These are phyloP conservation scores for Talaromyces sp. DNA, from an alignment of 2,329 filamentous ascomycete species.

Conservation along the genomic window DNA sequence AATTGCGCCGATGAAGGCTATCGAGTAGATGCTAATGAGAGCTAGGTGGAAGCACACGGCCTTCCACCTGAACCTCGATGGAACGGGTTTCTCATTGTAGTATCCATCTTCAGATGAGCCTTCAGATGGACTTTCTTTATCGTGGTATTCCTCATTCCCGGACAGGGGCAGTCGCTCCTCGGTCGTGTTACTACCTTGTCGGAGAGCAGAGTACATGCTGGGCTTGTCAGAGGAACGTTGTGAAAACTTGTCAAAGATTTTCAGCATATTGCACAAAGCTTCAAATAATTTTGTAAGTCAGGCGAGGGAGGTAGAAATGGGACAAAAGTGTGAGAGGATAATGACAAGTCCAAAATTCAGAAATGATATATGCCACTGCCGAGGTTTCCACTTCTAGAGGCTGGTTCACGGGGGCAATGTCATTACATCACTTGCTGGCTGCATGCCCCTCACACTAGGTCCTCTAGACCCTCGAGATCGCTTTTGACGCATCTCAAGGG, in stretches of 20 bases:
- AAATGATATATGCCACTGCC: background rate
- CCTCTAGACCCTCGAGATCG: no score
- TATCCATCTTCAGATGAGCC: background rate
- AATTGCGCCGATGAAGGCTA: background rate
- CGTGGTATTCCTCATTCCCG: background rate
- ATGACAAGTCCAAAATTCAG: background rate
- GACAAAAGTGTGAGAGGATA: background rate
- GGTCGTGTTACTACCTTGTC: background rate
- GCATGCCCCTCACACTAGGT: background rate
- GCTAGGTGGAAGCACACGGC: background rate
- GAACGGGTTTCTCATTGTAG: background rate
- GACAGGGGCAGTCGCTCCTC: background rate
- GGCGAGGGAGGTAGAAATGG: no score
- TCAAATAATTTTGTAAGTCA: background rate
- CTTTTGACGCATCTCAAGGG: no score
- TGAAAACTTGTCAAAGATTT: background rate
- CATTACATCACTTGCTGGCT: background rate
- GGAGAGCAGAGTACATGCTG: background rate
- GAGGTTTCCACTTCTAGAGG: background rate
- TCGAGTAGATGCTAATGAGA: background rate
- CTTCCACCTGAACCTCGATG: background rate
- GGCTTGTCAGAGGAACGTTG: background rate
- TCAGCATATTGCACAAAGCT: background rate
- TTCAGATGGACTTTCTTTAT: background rate
- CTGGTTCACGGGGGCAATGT: background rate